Base-by-base conservation (phyloP, 2,329 filamentous ascomycete species). In the Pseudofabraea citricarpa region DNA sequence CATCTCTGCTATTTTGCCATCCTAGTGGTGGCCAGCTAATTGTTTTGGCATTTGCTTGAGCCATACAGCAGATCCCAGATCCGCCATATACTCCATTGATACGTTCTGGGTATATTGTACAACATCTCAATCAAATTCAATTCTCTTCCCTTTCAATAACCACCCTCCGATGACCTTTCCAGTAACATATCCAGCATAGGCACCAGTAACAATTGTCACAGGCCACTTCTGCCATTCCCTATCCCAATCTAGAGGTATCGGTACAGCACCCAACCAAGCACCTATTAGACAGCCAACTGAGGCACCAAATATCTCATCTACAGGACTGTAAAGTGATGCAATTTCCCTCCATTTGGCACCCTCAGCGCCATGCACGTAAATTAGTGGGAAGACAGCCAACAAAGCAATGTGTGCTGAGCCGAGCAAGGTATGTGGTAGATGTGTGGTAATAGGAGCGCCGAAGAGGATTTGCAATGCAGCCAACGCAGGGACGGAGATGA, bases 201-300 rank as follows among this genome's bases (percentile, higher is more conserved):
- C 74, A 3, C 93, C 93, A 2, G 79, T 81, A 4, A 97, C 67
- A 46, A 98, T 86, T 0, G 93, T 98, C 37, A 97, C 84, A 0
- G 93, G 93, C 87, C 91, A 98, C 64, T 85, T 87, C 77, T 98
- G 93, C 93, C 93, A 98, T 56, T 95, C 90, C n/a, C 93, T 82
- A 64, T 98, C 93, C 91, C 91, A 97, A 64, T 98, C 93, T 53
- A 98, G 71, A 2, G 93, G 93, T 55, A 98, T 97, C 0, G 94
- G 93, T 41, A 97, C 81, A 6, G 93, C 93, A 3, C 93, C 93
- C 32, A 95, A 69, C 93, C 93, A 97, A 31, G 88, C 89, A 5
- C 93, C 93, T 1, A 91, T 57, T 20, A 85, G 70, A 0, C 81
- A 82, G 5, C 93, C 93, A n/a, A 90, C 64, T 8, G 88, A 74